These are phyloP conservation scores for Phalaenopsis aphrodite DNA, from an alignment of 106 monocot genomes.

Conservation along the genomic window DNA sequence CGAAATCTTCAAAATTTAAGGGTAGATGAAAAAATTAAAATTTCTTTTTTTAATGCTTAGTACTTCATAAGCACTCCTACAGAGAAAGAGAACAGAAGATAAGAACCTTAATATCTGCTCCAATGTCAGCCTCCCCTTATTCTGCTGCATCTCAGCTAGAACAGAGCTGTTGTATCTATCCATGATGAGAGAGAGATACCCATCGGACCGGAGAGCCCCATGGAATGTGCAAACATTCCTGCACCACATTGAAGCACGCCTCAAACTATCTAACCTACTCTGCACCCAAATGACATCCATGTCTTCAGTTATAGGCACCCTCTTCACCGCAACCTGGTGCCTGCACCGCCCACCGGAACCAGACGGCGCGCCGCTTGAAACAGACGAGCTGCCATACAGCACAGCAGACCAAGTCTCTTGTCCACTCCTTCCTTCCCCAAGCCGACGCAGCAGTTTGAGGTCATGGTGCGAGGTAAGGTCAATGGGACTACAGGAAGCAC, in stretches of 20 bases:
- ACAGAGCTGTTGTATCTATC: conserved; percentile 75
- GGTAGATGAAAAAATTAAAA: background rate
- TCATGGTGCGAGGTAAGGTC: conserved; percentile 74
- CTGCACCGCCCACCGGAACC: conserved; percentile 37
- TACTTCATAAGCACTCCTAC: background rate
- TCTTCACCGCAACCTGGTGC: conserved; percentile 84
- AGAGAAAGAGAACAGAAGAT: background rate
- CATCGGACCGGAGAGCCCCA: conserved; percentile 56
- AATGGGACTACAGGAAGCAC: conserved; percentile 20
- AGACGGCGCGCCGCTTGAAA: conserved; percentile 12
- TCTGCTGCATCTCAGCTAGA: conserved; percentile 84
- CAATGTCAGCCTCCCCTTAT: conserved; percentile 88
- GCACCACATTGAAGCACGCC: conserved; percentile 81
- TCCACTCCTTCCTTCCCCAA: conserved; percentile 51
- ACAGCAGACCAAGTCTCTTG: conserved; percentile 86
- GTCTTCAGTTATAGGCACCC: conserved; percentile 48
- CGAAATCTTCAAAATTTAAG: background rate
- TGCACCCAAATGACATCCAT: conserved; percentile 65
- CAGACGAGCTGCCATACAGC: conserved; percentile 34
- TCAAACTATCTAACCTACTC: conserved; percentile 54
- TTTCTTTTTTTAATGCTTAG: background rate
- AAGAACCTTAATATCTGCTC: conserved; percentile 95
- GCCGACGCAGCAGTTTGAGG: conserved; percentile 51
- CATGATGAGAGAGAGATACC: conserved; percentile 84
- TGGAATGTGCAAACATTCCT: conserved; percentile 91